Evolutionary conservation across 257 asterid species (phyloP), one percentile per base, ranked within the genome.

Genomic region (Scutellaria barbata): DNA sequence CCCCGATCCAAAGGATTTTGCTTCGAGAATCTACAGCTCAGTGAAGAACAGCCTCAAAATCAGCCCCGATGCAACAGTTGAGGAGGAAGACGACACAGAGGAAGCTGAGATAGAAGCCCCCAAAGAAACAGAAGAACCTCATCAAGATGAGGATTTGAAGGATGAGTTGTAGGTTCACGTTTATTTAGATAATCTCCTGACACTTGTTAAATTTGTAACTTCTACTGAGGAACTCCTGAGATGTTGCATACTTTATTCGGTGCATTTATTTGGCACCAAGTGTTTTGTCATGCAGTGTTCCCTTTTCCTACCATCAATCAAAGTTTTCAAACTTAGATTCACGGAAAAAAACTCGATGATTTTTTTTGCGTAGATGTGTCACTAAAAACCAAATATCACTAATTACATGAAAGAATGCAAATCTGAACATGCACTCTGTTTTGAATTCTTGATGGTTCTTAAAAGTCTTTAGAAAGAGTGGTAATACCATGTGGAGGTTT

Each of bases 1-100:
- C 25, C 79, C 10, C 30, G 97, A 92, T 39, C 98, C 97, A 0
- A 88, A 90, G 79, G 97, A 92, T 35, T 92, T 92, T 53, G 98
- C 98, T 42, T 71, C 89, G 7, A 66, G 81, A 35, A 87, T 92
- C 73, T 92, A 92, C 71, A 65, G 84, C 80, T 87, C 96, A 0
- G 96, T 92, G 50, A 92, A 87, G 57, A 81, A 75, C 77, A 78
- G 97, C 77, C 82, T 92, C 51, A 84, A 81, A 47, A 87, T 92
- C 76, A 87, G 87, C 59, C 93, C 95, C 0, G 93, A 88, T 73
- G 93, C 86, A 10, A 17, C 81, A 9, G 89, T 87, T 0, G 98
- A 92, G 77, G 98, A 92, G 78, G 96, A 90, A 61, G 95, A 88
- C 0, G 96, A 87, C 13, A 85, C 53, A 0, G 97, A 90, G 57